Conservation (phyloP, 73 alveolate species). For the Paramecium tetraurelia region DNA sequence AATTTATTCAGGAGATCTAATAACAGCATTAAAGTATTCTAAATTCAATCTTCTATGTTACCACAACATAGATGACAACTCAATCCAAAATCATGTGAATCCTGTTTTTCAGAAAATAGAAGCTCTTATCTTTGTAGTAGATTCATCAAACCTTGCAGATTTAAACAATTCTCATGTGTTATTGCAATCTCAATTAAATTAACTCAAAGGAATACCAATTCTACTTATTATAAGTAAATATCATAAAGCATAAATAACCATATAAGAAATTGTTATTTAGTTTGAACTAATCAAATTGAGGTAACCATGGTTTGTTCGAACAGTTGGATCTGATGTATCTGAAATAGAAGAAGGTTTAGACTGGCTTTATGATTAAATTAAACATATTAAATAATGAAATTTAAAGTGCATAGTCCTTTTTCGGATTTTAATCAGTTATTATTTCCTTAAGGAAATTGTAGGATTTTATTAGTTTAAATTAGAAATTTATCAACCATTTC, state of each 20-base stretch:
- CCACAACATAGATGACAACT: neutral
- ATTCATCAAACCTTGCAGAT: neutral
- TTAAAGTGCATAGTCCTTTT: neutral
- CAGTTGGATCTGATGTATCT: neutral
- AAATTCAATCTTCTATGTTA: neutral
- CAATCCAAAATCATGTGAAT: neutral
- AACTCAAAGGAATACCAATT: neutral
- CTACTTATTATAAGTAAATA: neutral
- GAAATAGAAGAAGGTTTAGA: neutral
- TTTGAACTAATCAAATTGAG: neutral
- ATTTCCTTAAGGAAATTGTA: neutral
- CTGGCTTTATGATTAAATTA: neutral
- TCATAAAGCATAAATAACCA: neutral
- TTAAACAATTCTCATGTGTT: neutral
- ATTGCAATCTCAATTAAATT: neutral
- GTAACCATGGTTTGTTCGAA: neutral
- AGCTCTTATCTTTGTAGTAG: neutral
- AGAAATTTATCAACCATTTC: neutral
- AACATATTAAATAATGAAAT: neutral
- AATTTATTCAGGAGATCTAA: neutral
- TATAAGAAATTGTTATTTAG: neutral
- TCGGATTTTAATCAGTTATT: no score
- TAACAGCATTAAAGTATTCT: neutral
- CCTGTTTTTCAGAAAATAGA: neutral
- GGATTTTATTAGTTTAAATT: neutral